Percentiles rank a stretch among this genome's conserved stretches.
phyloP scores from a whole-genome alignment of 2,329 filamentous ascomycete species.

The Hypoxylon sp. region DNA sequence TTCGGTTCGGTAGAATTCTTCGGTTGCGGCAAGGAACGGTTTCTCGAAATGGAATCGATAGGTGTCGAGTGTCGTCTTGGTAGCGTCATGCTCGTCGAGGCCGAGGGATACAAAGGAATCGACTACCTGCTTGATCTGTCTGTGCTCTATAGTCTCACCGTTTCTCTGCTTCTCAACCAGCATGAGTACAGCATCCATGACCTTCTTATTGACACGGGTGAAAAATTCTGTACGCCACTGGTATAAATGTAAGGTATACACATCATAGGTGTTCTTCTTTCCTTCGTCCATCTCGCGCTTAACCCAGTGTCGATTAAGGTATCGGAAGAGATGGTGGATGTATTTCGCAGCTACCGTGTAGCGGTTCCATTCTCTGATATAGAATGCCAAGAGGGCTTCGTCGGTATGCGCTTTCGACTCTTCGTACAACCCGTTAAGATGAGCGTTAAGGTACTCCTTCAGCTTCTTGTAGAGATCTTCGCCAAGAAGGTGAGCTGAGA shows the following conservation, averaged over 20 bases:
- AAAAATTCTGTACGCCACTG: constrained; percentile 97
- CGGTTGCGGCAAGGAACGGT: constrained; percentile 90
- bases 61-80: constrained; percentile 94
- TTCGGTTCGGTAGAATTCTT: constrained; percentile 89
- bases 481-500: constrained; percentile 87
- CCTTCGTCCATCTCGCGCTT: constrained; percentile 99
- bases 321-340: constrained; percentile 96
- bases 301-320: constrained; percentile 98
- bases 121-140: constrained; percentile 96
- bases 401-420: constrained; percentile 86
- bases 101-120: constrained; percentile 97
- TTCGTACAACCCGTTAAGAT: constrained; percentile 79
- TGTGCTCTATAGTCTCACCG: constrained; percentile 97
- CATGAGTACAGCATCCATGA: constrained; percentile 95
- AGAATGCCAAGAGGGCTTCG: constrained; percentile 90
- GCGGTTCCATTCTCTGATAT: constrained; percentile 96
- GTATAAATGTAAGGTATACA: constrained; percentile 96
- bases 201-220: constrained; percentile 82
- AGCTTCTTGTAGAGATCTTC: constrained; percentile 96
- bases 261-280: constrained; percentile 98
- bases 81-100: constrained; percentile 91
- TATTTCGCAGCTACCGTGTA: constrained; percentile 98
- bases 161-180: constrained; percentile 97
- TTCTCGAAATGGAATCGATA: constrained; percentile 94
- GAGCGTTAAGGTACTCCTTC: constrained; percentile 84